Percentiles rank a stretch among this genome's conserved stretches.
Evolutionary conservation across 257 asterid genomes (phyloP).

Genomic region (Solanum lycopersicoides): DNA sequence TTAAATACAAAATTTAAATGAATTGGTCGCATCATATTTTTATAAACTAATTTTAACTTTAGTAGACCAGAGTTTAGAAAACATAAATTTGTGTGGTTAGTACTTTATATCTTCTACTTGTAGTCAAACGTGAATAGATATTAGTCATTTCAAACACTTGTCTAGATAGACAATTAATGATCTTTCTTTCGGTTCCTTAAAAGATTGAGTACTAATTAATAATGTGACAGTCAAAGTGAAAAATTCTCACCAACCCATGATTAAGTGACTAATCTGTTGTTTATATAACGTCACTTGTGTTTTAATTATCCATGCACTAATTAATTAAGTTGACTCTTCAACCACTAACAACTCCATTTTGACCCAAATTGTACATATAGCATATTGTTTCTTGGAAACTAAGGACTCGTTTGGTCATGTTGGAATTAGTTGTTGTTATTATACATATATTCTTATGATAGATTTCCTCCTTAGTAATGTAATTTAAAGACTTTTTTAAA

Average conservation of each 20-base stretch:
- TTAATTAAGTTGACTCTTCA: background rate
- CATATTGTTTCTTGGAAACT: background rate
- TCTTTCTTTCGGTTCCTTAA: background rate
- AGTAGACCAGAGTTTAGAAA: rapidly evolving
- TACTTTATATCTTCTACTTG: background rate
- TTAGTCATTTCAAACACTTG: background rate
- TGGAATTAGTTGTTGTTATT: background rate
- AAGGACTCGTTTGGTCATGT: background rate
- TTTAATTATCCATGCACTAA: background rate
- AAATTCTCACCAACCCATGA: background rate
- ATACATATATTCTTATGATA: background rate
- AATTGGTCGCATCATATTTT: too few species aligned
- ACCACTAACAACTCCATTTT: background rate
- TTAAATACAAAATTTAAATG: too few species aligned
- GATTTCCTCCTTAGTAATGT: background rate
- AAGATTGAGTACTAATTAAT: background rate
- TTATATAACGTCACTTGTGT: background rate
- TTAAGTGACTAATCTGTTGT: background rate
- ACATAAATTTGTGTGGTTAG: background rate
- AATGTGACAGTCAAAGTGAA: background rate
- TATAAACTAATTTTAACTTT: too few species aligned
- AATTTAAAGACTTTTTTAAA: background rate
- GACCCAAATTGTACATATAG: background rate
- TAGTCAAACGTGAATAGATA: background rate
- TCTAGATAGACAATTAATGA: background rate